Percentiles rank a stretch among this genome's conserved stretches.
Conservation (phyloP, 495 filamentous ascomycete species). For the Tuber aestivum region DNA sequence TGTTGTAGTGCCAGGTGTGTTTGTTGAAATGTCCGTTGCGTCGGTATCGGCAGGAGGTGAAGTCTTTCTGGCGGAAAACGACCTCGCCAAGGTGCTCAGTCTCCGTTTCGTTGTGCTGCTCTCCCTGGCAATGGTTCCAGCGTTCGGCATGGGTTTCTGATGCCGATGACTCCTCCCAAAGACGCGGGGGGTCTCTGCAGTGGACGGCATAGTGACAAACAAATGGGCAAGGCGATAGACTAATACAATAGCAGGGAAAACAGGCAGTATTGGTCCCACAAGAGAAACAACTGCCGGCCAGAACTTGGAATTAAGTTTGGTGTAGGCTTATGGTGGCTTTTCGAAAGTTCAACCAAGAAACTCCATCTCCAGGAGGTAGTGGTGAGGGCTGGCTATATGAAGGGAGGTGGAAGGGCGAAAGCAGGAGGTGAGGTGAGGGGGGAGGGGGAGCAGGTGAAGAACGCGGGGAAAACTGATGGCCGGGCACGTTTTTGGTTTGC, state of each 20-base stretch:
- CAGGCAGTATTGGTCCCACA: background rate
- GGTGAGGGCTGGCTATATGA: constrained; percentile 13
- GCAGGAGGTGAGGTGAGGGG: background rate
- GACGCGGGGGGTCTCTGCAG: constrained; percentile 16
- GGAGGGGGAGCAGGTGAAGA: background rate
- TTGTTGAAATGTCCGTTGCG: background rate
- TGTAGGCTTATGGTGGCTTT: constrained; percentile 10
- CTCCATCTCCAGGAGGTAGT: constrained; percentile 5
- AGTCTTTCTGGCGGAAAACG: constrained; percentile 11
- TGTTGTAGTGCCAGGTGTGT: background rate
- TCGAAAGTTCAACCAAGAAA: constrained; percentile 8
- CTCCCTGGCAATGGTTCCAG: constrained; percentile 8
- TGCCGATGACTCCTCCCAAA: constrained; percentile 16
- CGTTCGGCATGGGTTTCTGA: constrained; percentile 26
- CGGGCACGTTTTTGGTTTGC: background rate
- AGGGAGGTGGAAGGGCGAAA: constrained; percentile 10
- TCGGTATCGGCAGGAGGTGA: constrained; percentile 4
- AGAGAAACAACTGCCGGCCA: background rate
- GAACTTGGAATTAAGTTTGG: background rate
- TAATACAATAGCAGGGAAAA: background rate
- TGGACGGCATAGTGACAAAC: constrained; percentile 21
- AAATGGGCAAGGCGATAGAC: background rate
- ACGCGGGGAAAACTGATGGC: background rate
- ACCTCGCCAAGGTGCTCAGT: constrained; percentile 23
- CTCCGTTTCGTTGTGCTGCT: constrained; percentile 11